Percentiles rank a stretch among this genome's conserved stretches.
Conservation (phyloP, 192 early-diverging fungal species). For the Endogone sp. region DNA sequence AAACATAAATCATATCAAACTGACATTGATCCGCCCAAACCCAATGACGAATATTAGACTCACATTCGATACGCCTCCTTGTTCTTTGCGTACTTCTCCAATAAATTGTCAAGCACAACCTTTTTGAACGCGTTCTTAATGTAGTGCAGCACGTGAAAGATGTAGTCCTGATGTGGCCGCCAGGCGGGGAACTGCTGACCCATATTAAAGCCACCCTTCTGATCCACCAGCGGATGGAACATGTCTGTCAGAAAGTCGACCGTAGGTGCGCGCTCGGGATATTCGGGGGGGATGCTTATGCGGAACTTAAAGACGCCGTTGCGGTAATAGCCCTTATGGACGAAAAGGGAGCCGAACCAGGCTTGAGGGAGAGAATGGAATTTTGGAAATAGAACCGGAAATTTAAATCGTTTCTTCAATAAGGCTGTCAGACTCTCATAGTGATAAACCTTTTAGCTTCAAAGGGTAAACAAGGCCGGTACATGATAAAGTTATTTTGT, state of each 20-base stretch:
- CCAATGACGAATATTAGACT: too few relatives aligned
- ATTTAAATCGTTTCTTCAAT: too few relatives aligned
- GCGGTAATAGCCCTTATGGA: slow-evolving; percentile 88
- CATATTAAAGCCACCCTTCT: slow-evolving; percentile 61
- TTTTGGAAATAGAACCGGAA: slow-evolving; percentile 28
- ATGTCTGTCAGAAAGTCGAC: slow-evolving; percentile 72
- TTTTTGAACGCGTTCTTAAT: slow-evolving; percentile 85
- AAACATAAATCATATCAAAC: neutral
- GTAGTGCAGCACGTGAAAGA: slow-evolving; percentile 84
- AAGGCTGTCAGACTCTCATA: too few relatives aligned
- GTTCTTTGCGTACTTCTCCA: slow-evolving; percentile 58
- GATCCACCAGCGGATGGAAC: slow-evolving; percentile 83
- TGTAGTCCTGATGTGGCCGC: slow-evolving; percentile 77
- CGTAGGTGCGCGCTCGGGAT: slow-evolving; percentile 68
- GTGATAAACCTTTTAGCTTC: too few relatives aligned
- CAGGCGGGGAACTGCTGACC: slow-evolving; percentile 79
- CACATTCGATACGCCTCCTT: slow-evolving; percentile 61
- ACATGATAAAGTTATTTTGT: too few relatives aligned
- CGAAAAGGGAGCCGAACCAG: slow-evolving; percentile 84
- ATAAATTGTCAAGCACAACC: slow-evolving; percentile 58
- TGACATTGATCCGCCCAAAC: neutral
- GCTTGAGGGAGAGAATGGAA: too few relatives aligned
- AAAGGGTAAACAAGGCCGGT: too few relatives aligned
- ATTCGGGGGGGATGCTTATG: slow-evolving; percentile 71
- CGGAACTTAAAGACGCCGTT: slow-evolving; percentile 88